Evolutionary conservation across 257 asterid species (phyloP).

Genomic region (Knoxia roxburghii): DNA sequence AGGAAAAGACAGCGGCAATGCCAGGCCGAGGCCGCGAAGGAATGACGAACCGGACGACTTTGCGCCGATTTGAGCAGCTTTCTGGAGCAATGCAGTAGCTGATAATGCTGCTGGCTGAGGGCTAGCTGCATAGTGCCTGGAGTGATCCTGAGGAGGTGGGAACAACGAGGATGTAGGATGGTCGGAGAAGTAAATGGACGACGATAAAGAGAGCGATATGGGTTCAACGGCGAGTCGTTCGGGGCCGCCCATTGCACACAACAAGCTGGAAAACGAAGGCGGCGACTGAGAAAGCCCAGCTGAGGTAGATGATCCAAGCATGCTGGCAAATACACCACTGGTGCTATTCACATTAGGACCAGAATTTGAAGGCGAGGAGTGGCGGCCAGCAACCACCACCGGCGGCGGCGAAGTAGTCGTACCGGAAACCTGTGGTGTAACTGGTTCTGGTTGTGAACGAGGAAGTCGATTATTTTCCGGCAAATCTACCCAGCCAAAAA

Average conservation of each 20-base stretch:
- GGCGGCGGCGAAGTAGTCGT: constrained; percentile 18
- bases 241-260: constrained; percentile 28
- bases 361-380: constrained; percentile 26
- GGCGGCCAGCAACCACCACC: constrained; percentile 19
- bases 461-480: constrained; percentile 55
- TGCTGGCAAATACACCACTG: constrained; percentile 29
- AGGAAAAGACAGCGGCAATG: constrained; percentile 31
- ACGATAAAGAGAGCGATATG: constrained; percentile 57
- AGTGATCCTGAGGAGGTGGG: constrained; percentile 37
- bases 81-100: constrained; percentile 86
- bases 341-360: constrained; percentile 25
- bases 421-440: constrained; percentile 9
- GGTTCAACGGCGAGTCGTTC: constrained; percentile 41
- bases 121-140: constrained; percentile 26
- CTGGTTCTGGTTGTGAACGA: constrained; percentile 35
- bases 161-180: constrained; percentile 31
- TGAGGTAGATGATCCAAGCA: constrained; percentile 31
- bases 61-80: constrained; percentile 83
- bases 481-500: constrained; percentile 44
- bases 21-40: constrained; percentile 69
- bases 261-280: constrained; percentile 33
- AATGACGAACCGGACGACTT: constrained; percentile 58
- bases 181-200: constrained; percentile 40
- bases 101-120: constrained; percentile 68
- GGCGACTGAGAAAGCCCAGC: constrained; percentile 21